Evolutionary conservation across 352 stramenopile genomes (phyloP), one percentile per base, ranked within the genome.

Genomic region (Globisporangium heterothallicum): DNA sequence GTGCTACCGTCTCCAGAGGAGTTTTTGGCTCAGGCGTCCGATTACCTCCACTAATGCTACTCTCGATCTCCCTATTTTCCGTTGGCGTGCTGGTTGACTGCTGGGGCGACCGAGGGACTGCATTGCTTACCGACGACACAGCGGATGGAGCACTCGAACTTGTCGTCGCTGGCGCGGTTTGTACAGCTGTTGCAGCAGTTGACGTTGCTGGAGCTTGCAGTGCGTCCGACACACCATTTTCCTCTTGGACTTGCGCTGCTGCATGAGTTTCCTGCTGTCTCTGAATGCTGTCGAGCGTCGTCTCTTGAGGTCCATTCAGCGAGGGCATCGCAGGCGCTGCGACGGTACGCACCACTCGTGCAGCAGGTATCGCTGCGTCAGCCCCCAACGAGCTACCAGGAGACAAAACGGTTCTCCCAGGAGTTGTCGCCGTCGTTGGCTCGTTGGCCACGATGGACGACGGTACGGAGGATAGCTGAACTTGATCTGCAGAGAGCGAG

Each of bases 371-470:
- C 18, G 53, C n/a, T 26, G 42, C 16, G 9, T 41, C 9, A 3
- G 44, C 32, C 2, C 47, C 47, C 5, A 53, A 25, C 19, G 47
- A 53, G 25, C 47, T 53, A 1, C 47, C 47, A 13, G 47, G 47
- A 5, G 47, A 53, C 29, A 25, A 32, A 27, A 53, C 44, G 32
- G 35, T 22, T 19, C 32, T 24, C 12, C 22, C 34, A 26, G 47
- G 24, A 0, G 44, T 51, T 14, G 32, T 30, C 5, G 22, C 35
- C n/a, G 9, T 10, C 13, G 32, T n/a, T 43, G 47, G 14, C n/a
- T 16, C 22, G 25, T 24, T 43, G 9, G 14, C 32, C 9, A n/a
- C 4, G 9, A 32, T 18, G 22, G 30, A 18, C 7, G 6, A 4
- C 18, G 44, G 45, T 27, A 25, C 6, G 5, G 6, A n/a, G 7